Percentiles rank a stretch among this genome's conserved stretches.
Conservation (phyloP, 2,329 filamentous ascomycete genomes). For the Lachnellula cervina region DNA sequence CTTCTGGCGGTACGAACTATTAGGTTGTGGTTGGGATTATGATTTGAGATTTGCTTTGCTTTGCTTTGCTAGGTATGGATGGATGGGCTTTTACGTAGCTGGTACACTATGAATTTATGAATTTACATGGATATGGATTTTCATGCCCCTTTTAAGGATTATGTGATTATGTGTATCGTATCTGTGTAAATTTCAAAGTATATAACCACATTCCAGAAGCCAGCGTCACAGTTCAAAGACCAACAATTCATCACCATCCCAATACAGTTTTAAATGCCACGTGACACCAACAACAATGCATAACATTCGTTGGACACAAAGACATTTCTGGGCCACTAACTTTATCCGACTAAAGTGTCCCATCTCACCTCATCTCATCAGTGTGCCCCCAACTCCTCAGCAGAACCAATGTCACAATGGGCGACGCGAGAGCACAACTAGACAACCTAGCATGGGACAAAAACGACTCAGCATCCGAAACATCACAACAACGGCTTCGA, state of each 20-base stretch:
- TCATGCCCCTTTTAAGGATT: not conserved
- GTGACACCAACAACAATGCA: constrained; percentile 1
- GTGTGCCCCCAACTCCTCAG: not conserved
- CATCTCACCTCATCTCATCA: not conserved
- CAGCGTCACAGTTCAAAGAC: too few species aligned
- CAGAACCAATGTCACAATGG: constrained; percentile 1
- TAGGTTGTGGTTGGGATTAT: not conserved
- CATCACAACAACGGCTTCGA: constrained; percentile 14
- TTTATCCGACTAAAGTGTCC: not conserved
- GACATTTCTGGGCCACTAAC: not conserved
- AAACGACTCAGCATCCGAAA: constrained; percentile 17
- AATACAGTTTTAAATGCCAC: not conserved
- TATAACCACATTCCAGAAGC: too few species aligned
- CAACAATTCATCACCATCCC: too few species aligned
- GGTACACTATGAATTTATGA: not conserved
- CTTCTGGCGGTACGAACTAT: not conserved
- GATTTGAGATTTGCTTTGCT: not conserved
- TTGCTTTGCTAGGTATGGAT: not conserved
- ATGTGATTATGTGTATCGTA: too few species aligned
- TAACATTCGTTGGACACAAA: not conserved
- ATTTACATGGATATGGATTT: not conserved
- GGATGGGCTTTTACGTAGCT: too few species aligned
- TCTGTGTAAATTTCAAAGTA: too few species aligned
- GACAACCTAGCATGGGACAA: constrained; percentile 22
- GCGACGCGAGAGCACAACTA: constrained; percentile 11